Evolutionary conservation across 1,284 basidiomycete genomes (phyloP), one percentile per base, ranked within the genome.

Genomic region (Naganishia sp.): DNA sequence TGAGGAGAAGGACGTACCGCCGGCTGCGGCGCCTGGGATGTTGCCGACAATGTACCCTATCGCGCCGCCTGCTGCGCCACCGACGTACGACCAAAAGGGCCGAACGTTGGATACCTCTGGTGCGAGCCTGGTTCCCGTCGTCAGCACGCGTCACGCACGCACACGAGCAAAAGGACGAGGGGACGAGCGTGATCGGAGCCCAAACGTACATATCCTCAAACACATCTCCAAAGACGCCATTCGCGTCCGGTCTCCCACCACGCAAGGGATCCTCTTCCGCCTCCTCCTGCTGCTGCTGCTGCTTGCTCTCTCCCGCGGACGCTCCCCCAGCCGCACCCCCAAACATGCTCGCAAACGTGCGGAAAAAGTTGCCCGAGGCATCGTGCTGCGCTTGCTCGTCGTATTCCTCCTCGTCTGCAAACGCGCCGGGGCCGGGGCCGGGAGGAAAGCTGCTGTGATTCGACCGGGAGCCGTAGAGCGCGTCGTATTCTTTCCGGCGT

Each of bases 1-100:
- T 44, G n/a, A 60, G 10, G 10, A 5, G 33, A 18, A 18, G 13
- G 6, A 61, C 57, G 36, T 28, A 61, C 57, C 57, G 39, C 81
- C 81, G 4, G 81, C 78, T 2, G 80, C 76, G 0, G 80, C 80
- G 2, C 93, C 93, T 3, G 93, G 92, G 2, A 94, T 75, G 75
- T 95, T 96, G 31, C 87, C 92, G 43, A 93, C 82, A 67, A 96
- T 92, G 79, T 92, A 93, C 10, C 93, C 92, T 25, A 94, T 64
- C 6, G 88, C 88, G 0, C 77, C 80, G 3, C 82, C 82, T 0
- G 79, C 77, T 1, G 86, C 83, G 11, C 90, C 86, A 39, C 93
- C 93, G 0, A 90, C 70, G 70, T 74, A 78, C 0, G 74, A 73
- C 77, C 77, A 81, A 70, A 72, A 78, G 13, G 77, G 74, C 31